Evolutionary conservation across 1,139 yeast genomes (phyloP), one percentile per base, ranked within the genome.

Genomic region (Candida mesenterica): DNA sequence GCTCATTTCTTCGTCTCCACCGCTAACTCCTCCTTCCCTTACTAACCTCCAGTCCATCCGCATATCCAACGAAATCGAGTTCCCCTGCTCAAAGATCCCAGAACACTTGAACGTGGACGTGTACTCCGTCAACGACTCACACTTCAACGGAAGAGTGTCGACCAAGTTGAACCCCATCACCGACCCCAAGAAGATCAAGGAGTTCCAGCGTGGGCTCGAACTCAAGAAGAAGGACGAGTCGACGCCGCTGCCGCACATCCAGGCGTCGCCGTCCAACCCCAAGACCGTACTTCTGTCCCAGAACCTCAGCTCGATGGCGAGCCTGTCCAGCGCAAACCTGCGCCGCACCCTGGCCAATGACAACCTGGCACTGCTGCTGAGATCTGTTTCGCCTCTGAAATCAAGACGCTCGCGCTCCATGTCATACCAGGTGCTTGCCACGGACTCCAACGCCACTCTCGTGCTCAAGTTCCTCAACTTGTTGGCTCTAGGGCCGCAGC

Each of bases 401-500:
- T 5, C 22, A n/a, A 17, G 8, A 8, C 30, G n/a, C 9, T 5
- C 8, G 7, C 17, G 10, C 12, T 13, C 26, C 5, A 33, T 33
- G 24, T 56, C 61, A 12, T 65, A 55, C 44, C 39, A 41, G 14
- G 41, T 52, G 8, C 20, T 41, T 1, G 17, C 46, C 4, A 22
- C 45, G n/a, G 72, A 66, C 38, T 32, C 61, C 3, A 37, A 42
- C 10, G 33, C 46, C 8, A 51, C 42, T n/a, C 36, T 52, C 5
- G 22, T 46, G 9, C 31, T 39, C 32, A 67, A 66, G 40, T 61
- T 68, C 38, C 42, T 67, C 15, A 54, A 59, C 33, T 54, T 62
- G 40, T 32, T 66, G 35, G 68, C 74, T 13, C 53, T 69, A 32
- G 75, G 75, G 7, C 75, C 75, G 7, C 53, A 57, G 24, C 48